Evolutionary conservation across 2,329 filamentous ascomycete genomes (phyloP).

Genomic region (Epichloe typhina): DNA sequence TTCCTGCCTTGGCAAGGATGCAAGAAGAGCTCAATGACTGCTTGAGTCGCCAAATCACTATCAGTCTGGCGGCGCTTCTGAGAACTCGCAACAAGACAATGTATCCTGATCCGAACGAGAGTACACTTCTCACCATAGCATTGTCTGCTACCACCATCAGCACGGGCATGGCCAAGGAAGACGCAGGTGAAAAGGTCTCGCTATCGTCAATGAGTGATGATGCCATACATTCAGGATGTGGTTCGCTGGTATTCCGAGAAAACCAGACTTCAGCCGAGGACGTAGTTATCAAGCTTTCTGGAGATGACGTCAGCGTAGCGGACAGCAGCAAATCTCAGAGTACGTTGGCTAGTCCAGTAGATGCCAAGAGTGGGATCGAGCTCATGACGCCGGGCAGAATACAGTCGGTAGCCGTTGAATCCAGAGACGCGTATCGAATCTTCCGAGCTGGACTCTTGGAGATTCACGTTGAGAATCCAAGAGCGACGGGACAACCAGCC

Average conservation of each 20-base stretch:
- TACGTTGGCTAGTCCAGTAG: neutral
- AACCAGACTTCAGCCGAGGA: neutral
- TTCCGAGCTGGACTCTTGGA: neutral
- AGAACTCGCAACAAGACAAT: neutral
- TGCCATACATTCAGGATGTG: neutral
- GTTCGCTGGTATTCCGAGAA: neutral
- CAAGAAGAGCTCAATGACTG: neutral
- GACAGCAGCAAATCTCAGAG: neutral
- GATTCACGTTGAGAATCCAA: neutral
- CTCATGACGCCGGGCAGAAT: neutral
- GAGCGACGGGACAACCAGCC: neutral
- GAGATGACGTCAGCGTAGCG: neutral
- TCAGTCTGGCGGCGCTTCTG: neutral
- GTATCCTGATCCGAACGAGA: constrained; percentile 1
- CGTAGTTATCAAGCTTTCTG: no score
- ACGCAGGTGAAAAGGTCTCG: neutral
- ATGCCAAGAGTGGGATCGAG: neutral
- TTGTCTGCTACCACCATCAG: neutral
- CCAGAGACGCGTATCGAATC: neutral
- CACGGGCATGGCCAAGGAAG: neutral
- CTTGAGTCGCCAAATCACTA: neutral
- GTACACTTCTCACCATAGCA: neutral
- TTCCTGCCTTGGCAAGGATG: neutral
- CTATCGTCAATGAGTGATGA: no score
- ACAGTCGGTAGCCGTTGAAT: neutral